phyloP scores from a whole-genome alignment of 1,284 basidiomycete species.

The Cryptococcus depauperatus region DNA sequence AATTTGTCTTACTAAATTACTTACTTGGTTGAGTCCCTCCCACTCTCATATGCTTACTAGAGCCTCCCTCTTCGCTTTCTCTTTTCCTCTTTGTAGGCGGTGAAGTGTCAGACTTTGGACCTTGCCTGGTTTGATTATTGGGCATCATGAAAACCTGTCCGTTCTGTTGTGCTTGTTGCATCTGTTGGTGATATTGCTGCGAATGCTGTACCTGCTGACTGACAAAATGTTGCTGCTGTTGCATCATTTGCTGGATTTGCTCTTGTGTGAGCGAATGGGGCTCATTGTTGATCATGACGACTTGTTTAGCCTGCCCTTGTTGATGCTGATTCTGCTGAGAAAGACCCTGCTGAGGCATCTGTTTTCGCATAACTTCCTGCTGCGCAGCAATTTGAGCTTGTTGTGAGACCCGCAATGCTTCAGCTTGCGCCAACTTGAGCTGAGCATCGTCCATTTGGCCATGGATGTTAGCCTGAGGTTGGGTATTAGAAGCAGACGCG shows the following conservation, averaged over 20 bases:
- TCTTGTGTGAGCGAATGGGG: constrained; percentile 6
- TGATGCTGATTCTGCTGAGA: not conserved
- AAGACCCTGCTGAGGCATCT: constrained; percentile 1
- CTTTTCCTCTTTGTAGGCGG: constrained; percentile 13
- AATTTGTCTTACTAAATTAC: too few species aligned
- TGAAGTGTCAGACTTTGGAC: constrained; percentile 3
- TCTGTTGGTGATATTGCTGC: constrained; percentile 5
- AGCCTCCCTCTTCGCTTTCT: constrained; percentile 8
- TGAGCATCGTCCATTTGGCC: constrained; percentile 4
- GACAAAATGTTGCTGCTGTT: constrained; percentile 7
- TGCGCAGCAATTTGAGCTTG: constrained; percentile 15
- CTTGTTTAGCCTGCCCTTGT: not conserved
- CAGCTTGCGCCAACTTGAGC: constrained; percentile 11
- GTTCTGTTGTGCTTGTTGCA: constrained; percentile 5
- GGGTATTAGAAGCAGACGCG: constrained; percentile 11
- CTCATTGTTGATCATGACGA: not conserved
- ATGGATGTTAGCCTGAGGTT: constrained; percentile 5
- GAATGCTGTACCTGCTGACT: constrained; percentile 7
- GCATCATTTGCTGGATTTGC: constrained; percentile 5
- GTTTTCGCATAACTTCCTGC: constrained; percentile 4
- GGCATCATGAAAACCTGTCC: not conserved
- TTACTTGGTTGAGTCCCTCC: too few species aligned
- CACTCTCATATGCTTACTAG: too few species aligned
- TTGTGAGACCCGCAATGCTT: constrained; percentile 14
- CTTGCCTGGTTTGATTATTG: constrained; percentile 2